phyloP scores from a whole-genome alignment of 176 grass and related monocot species.

The Oryza officinalis region DNA sequence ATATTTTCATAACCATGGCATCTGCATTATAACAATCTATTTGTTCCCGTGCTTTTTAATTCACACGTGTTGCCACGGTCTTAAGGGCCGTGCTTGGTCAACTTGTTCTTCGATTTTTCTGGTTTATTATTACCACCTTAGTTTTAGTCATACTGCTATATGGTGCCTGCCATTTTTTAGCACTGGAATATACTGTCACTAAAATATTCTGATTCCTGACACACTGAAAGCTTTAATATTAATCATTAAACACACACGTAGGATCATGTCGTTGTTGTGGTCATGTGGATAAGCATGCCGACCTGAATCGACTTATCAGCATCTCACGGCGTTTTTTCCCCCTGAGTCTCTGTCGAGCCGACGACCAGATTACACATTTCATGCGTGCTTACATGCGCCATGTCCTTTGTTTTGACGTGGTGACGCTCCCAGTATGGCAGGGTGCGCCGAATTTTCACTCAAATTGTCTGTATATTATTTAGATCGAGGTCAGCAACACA shows the following conservation, averaged over 20 bases:
- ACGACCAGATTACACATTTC: neutral
- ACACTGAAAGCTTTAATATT: neutral
- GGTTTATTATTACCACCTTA: no score
- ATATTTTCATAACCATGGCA: neutral
- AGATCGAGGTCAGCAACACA: neutral
- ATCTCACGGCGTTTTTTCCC: neutral
- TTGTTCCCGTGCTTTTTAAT: neutral
- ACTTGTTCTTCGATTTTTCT: neutral
- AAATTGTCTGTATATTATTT: neutral
- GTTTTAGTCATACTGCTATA: neutral
- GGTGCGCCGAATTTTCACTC: neutral
- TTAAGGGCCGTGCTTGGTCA: neutral
- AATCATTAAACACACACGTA: slow-evolving; percentile 15
- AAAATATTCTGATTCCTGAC: neutral
- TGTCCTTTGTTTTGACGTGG: slow-evolving; percentile 9
- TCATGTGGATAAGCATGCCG: slow-evolving; percentile 23
- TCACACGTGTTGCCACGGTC: neutral
- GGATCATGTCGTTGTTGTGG: neutral
- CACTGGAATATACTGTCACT: neutral
- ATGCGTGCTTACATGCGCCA: neutral
- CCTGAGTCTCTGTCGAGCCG: neutral
- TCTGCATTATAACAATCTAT: neutral
- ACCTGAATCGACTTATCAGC: neutral
- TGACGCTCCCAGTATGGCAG: neutral
- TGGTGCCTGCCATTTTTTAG: neutral